These are phyloP conservation scores for Aspergillus ochraceus DNA, from an alignment of 2,329 filamentous ascomycete species.

Conservation along the genomic window DNA sequence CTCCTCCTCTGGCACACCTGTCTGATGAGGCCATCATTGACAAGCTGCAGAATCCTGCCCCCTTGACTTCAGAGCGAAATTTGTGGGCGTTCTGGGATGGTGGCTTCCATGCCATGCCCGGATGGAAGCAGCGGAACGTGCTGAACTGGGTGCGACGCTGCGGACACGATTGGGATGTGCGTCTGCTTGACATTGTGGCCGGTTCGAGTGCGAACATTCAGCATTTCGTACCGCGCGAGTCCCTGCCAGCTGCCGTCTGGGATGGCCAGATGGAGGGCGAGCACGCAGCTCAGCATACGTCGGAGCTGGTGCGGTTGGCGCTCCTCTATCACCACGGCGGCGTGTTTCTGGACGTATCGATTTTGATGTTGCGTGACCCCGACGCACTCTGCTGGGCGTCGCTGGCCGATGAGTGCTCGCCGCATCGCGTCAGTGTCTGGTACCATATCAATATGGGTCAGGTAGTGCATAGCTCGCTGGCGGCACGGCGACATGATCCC, in stretches of 20 bases:
- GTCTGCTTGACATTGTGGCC: constrained; percentile 6
- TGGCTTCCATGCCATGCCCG: neutral
- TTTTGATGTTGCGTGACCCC: neutral
- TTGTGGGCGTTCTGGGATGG: constrained; percentile 9
- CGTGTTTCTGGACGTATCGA: neutral
- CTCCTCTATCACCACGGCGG: neutral
- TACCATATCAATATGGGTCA: neutral
- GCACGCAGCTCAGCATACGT: neutral
- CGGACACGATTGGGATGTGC: constrained; percentile 4
- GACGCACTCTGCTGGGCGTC: neutral
- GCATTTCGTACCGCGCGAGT: neutral
- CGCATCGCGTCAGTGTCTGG: neutral
- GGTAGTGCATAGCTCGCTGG: neutral
- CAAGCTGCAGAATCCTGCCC: neutral
- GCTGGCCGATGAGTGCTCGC: neutral
- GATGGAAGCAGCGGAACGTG: constrained; percentile 7
- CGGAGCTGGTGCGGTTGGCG: neutral
- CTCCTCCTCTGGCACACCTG: too few species aligned
- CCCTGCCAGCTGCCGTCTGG: neutral
- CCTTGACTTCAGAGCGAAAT: constrained; percentile 4
- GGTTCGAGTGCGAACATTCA: neutral
- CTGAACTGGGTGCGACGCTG: constrained; percentile 2
- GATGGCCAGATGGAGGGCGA: neutral
- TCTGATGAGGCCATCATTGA: neutral
- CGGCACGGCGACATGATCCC: neutral